Base-by-base conservation (phyloP, 2,329 filamentous ascomycete species). In the Trichoderma oligosporum region DNA sequence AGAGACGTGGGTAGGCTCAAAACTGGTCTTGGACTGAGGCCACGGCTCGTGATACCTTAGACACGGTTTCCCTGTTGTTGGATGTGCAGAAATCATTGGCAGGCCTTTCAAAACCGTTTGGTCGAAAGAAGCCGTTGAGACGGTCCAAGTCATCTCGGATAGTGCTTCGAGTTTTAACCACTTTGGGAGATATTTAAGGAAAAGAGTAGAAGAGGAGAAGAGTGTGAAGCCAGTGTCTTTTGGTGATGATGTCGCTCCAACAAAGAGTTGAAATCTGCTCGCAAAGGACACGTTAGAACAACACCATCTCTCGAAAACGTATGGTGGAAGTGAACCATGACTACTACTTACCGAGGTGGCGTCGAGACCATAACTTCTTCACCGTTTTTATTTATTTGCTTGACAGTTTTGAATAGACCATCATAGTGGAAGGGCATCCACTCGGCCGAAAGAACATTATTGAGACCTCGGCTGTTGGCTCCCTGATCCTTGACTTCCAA, bases 401-500 rank as follows among this genome's bases (percentile, higher is more conserved):
- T 76, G 8, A 73, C 71, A 0, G 78, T 77, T 63, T 82, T 82
- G 71, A 82, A 83, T 25, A 82, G 67, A 0, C 81, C 81, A 48
- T 83, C 81, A 35, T 76, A 83, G 61, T 83, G 81, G 66, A 81
- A 81, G 0, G 81, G 80, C 79, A 83, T 82, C 60, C 76, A 76
- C 58, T 82, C 79, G 1, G 74, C 72, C 0, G 77, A 80, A 2
- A 81, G 70, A 2, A 82, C 78, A 38, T 82, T 82, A 60, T 82
- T 82, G 18, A 76, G 66, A 0, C 76, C 73, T 9, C 71, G 67
- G 0, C 73, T 72, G 5, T 77, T 71, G 1, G 67, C 65, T 0
- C 76, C 78, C 1, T 70, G 70, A 60, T 81, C 79, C 60, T 79
- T 79, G 36, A 82, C 77, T 51, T 80, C 76, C 1, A 80, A 72